Base-by-base conservation (phyloP, 305 asterid species). In the Fraxinus ornus region DNA sequence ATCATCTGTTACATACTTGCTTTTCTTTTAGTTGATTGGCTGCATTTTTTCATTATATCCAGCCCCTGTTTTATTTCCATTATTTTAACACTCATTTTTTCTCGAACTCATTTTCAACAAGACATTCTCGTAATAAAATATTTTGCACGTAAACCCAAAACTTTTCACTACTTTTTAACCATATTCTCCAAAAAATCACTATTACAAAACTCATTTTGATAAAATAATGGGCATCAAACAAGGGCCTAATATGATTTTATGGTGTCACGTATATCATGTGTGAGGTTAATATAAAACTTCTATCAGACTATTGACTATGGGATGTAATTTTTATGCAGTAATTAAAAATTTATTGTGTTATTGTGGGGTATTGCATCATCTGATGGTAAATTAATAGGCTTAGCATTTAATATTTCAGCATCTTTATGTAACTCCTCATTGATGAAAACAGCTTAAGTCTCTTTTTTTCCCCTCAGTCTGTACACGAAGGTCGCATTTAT, bases 401-500 rank as follows among this genome's bases (percentile, higher is more conserved):
- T 57, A 19, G 5, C 10, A 7, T n/a, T 57, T 57, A 57, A 57
- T 57, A 57, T n/a, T 66, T 26, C 35, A 21, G 74, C 74, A 26
- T 10, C 30, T 66, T 66, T 66, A 44, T 12, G 36, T 26, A 66
- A 26, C 73, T 24, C 35, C n/a, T 44, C 5, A 66, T 66, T 66
- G 35, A 66, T 66, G 35, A 24, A 66, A 66, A 28, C 36, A 66
- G 74, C 74, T 66, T 2, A 66, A 26, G 74, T 3, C 19, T 19
- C n/a, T 66, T 26, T 66, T 66, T 26, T 24, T 2, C 70, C 71
- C n/a, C 10, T 17, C 81, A 89, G 92, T 87, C 88, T 70, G 92
- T 89, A 81, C 92, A 89, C 15, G 92, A 89, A 84, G 92, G 91
- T 13, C 91, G 92, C 82, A 88, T 89, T 77, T 89, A 89, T 80